Evolutionary conservation across 2,329 filamentous ascomycete genomes (phyloP), one percentile per base, ranked within the genome.

Genomic region (Cordyceps javanica): DNA sequence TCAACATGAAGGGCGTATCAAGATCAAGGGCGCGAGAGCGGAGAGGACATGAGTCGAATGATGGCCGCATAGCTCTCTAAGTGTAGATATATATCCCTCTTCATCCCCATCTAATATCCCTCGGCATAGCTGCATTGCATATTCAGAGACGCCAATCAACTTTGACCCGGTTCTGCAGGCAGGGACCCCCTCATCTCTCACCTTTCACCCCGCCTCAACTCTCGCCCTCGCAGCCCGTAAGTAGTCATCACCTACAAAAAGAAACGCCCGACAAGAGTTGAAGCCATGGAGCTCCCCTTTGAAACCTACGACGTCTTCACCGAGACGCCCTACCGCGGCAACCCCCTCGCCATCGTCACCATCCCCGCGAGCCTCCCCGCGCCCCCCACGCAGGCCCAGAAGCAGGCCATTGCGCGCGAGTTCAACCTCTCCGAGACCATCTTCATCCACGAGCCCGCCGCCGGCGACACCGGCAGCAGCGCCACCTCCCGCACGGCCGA

Each of bases 351-450:
- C 34, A 73, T 87, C 25, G 78, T 87, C 60, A 73, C 76, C 49
- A 72, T 86, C 60, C 81, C 80, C 2, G 60, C 71, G 13, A 58
- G 66, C 19, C 61, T 69, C 9, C 63, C 69, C n/a, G 63, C 65
- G 14, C 32, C 32, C 44, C 71, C 85, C 23, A 74, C 75, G 2
- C 77, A 82, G 63, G 67, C 71, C 2, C 75, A 78, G 64, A 86
- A 87, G 65, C 82, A 84, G 65, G 66, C 70, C 60, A 79, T 87
- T 60, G 82, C 83, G 44, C 73, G 75, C 57, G 84, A 87, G 69
- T 86, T 87, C 72, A 84, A 83, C 69, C 79, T 83, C 64, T 83
- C 81, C 52, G 83, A 86, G 68, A 86, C 83, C 0, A 80, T 85
- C 48, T 87, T 87, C 65, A 69, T 86, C 34, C 81, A 86, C 69